Base-by-base conservation (phyloP, 2,329 filamentous ascomycete species). In the Botrytis fragariae region DNA sequence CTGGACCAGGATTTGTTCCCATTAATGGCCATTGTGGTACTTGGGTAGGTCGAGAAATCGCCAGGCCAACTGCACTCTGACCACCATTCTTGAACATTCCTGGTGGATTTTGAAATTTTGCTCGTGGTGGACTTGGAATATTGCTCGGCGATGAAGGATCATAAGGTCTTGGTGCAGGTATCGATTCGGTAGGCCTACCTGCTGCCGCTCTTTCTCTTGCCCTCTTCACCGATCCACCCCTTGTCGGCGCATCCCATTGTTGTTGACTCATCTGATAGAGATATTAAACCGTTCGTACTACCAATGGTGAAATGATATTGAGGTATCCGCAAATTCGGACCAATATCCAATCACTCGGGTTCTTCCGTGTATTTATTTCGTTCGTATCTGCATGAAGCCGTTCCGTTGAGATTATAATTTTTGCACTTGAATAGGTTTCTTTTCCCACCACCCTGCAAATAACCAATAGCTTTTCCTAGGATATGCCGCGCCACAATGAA, bases 1-100 rank as follows among this genome's bases (percentile, higher is more conserved):
- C 73, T 67, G 71, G 64, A 61, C 72, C 74, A 64, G 77, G 74
- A 45, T 76, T 73, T 20, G 60, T 39, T 45, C 74, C 78, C 35
- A 83, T 80, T 57, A 89, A 79, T 22, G 88, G 87, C 87, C 87
- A 89, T 77, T 89, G 88, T 9, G 87, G 84, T 68, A 85, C 83
- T 67, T 84, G 87, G 32, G 78, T 80, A 35, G 79, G 86, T 84
- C 59, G 87, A 86, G 78, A 81, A 62, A 90, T 90, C 64, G 85
- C 81, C 64, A 79, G 76, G 39, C 79, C 80, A 73, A 79, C 78
- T 29, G 77, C 74, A 59, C 76, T 75, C 72, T 75, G 77, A 25
- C 68, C 75, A 73, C 39, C 76, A 44, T 73, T 64, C 29, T 74
- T 77, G 22, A 74, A 67, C 16, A 76, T 61, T 32, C 75, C 77